Evolutionary conservation across 768 basidiomycete genomes (phyloP).

Genomic region (Tricholoma flavovirens): DNA sequence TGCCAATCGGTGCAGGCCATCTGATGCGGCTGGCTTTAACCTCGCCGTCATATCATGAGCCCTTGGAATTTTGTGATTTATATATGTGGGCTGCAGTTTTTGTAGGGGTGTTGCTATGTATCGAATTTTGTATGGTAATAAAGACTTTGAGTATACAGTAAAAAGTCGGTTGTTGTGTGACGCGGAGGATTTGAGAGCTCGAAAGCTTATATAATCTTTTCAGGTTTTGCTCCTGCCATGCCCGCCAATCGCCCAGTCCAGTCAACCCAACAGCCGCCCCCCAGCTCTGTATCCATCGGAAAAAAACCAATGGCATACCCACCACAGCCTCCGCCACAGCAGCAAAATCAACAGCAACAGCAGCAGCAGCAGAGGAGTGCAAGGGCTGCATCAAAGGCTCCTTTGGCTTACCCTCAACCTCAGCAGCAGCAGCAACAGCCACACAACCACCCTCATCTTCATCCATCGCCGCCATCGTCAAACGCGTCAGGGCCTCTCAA

Average conservation of each 20-base stretch:
- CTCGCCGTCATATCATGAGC: no score
- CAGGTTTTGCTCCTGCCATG: constrained; percentile 21
- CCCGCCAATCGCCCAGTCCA: constrained; percentile 18
- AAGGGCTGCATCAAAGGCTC: constrained; percentile 44
- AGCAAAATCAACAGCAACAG: constrained; percentile 23
- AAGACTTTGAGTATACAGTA: background rate
- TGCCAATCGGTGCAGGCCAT: no score
- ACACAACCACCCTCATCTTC: constrained; percentile 30
- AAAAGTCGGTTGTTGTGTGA: background rate
- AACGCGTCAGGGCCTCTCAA: constrained; percentile 28
- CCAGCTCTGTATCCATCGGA: constrained; percentile 80
- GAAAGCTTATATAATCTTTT: constrained; percentile 23
- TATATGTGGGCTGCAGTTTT: no score
- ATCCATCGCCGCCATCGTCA: constrained; percentile 44
- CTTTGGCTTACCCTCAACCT: constrained; percentile 28
- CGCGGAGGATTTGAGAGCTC: background rate
- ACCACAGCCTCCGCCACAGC: constrained; percentile 29
- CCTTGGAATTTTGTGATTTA: no score
- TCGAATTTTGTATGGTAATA: no score
- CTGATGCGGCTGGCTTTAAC: no score
- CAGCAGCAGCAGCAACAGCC: constrained; percentile 32
- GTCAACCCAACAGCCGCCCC: constrained; percentile 36
- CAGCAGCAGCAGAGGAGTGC: constrained; percentile 39
- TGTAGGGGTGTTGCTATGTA: no score
- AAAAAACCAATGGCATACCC: constrained; percentile 89